Base-by-base conservation (phyloP, 805 yeast genomes). In the Lipomyces japonicus region DNA sequence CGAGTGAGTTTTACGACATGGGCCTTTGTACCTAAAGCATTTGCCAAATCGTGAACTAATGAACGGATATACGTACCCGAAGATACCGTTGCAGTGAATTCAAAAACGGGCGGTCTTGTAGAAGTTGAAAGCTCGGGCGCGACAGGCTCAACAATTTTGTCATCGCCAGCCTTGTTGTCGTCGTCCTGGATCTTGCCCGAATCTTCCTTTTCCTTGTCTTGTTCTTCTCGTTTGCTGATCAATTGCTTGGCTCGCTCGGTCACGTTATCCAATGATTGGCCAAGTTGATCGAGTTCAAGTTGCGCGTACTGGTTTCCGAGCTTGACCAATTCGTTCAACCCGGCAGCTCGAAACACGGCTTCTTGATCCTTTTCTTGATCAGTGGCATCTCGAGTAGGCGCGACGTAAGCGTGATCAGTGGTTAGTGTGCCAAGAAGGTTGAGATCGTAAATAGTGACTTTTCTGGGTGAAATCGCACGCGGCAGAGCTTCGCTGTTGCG, bases 31-130 rank as follows among this genome's bases (percentile, higher is more conserved):
- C 84, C 82, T 63, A 90, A 70, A 0, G 91, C 84, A 52, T 84
- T 77, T 1, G 95, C 97, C 39, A 86, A 73, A 63, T 93, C 99
- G 68, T 95, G 87, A 42, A 93, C 75, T 46, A 93, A 70, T 2
- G 96, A 84, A 58, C 99, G 76, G 42, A 93, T 89, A 62, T 93
- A 93, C 0, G 97, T 93, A 1, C 99, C 99, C 0, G 97, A 88
- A 1, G 96, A 84, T 0, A 91, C 98, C 31, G 78, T 76, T 3
- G 95, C 79, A 14, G 75, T 77, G 58, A 93, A 79, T 60, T 84
- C 90, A 23, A 91, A 61, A 42, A 84, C 60, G 10, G 57, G 57
- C 18, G 44, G 32, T 10, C 23, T 38, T 3, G 48, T 7, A 3
- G 50, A 43, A 9, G 40, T 45, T 6, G 21, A 25, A 2, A 39